Percentiles rank a stretch among this genome's conserved stretches.
phyloP scores from a whole-genome alignment of 345 rosid genomes.

The Syzygium jambos region DNA sequence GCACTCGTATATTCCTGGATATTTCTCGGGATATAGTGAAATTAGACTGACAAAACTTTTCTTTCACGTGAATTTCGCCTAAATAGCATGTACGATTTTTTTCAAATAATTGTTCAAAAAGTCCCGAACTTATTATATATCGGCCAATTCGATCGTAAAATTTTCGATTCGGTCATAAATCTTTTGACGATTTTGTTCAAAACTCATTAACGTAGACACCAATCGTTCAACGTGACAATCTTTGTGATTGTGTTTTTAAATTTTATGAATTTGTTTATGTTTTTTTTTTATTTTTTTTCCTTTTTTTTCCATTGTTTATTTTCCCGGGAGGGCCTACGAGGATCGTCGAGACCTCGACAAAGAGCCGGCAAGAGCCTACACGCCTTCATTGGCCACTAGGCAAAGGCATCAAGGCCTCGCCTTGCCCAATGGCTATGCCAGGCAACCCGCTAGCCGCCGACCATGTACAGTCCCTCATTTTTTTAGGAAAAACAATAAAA shows the following conservation, averaged over 20 bases:
- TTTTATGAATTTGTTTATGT: no score
- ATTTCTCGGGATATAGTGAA: background rate
- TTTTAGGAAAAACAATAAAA: background rate
- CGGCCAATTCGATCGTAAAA: accelerated
- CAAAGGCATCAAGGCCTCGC: background rate
- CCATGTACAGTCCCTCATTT: background rate
- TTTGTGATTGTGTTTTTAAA: background rate
- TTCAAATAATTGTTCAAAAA: background rate
- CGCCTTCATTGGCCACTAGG: background rate
- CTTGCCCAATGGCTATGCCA: background rate
- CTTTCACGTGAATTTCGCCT: background rate
- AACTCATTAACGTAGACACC: accelerated
- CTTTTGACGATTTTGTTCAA: background rate
- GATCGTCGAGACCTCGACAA: accelerated
- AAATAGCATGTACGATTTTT: background rate
- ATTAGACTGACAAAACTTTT: background rate
- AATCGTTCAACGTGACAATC: background rate
- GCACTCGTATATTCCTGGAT: background rate
- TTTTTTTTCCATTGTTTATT: no score
- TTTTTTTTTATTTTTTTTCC: accelerated
- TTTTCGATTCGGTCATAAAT: background rate
- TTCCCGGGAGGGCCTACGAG: accelerated
- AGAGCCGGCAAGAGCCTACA: background rate
- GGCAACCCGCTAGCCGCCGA: accelerated
- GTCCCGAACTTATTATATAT: background rate